Base-by-base conservation (phyloP, 192 early-diverging fungal species). In the Dissophora ornata region DNA sequence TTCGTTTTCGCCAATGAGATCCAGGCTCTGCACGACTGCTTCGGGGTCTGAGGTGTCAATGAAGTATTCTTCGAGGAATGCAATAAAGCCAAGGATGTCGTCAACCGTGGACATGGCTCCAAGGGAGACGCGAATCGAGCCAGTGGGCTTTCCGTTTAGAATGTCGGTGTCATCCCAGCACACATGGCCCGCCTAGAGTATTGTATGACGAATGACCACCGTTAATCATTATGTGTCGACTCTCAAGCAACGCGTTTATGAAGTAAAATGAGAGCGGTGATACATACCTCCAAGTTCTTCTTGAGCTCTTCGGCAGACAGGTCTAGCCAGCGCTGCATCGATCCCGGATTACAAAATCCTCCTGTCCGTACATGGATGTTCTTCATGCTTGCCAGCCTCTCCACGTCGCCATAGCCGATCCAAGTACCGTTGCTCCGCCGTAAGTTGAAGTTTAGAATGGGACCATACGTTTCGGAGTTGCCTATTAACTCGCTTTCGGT, bases 311-410 rank as follows among this genome's bases (percentile, higher is more conserved):
- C 70, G 0, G 86, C 60, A 1, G 83, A 71, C 7, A 96, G 59
- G n/a, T 81, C 42, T 4, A 95, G 80, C 86, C 89, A 90, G 11
- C 67, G 66, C 30, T 92, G 86, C 29, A 88, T 81, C 1, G 92
- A 89, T 29, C 94, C 94, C 18, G 91, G 91, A 57, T 95, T 95
- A 83, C 94, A 95, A 69, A 89, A 90, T 28, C 91, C 84, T 0
- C 94, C 94, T 0, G 86, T 71, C 0, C 94, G 85, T 28, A 95
- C 45, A 50, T 91, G 87, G 29, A 95, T 90, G 19, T 87, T 80
- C 19, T 87, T 70, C 69, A 89, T 79, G 25, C 77, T 74, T 11
- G 93, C 92, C 57, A 95, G 74, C 22, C 84, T 66, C 59, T 89
- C 84, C 2, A 95, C 91, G 44, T 88, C 85, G 24, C 80, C 59